Evolutionary conservation across 495 filamentous ascomycete species (phyloP).

Genomic region (Sordaria brevicollis): DNA sequence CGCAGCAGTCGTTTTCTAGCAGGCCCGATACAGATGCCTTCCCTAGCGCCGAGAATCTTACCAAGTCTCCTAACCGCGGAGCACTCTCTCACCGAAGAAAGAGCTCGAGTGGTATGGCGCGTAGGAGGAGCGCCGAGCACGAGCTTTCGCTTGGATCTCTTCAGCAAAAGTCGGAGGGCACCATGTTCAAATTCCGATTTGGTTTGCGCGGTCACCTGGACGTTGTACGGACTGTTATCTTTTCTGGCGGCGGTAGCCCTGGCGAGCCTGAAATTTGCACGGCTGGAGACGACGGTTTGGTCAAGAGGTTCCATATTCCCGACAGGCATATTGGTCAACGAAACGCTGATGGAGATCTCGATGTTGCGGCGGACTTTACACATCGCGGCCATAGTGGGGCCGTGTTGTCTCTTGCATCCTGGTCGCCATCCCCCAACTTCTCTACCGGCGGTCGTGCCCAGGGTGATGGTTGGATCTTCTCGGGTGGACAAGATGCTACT

Average conservation of each 20-base stretch:
- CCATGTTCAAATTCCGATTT: slow-evolving; percentile 84
- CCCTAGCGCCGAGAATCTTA: slow-evolving; percentile 67
- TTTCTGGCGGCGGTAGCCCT: slow-evolving; percentile 89
- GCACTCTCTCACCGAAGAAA: slow-evolving; percentile 68
- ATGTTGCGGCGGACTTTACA: slow-evolving; percentile 87
- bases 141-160: slow-evolving; percentile 39
- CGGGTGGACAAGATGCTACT: slow-evolving; percentile 87
- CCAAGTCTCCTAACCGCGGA: slow-evolving; percentile 70
- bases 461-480: slow-evolving; percentile 96
- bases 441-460: slow-evolving; percentile 74
- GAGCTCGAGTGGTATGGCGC: slow-evolving; percentile 54
- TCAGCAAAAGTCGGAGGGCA: slow-evolving; percentile 45
- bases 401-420: slow-evolving; percentile 81
- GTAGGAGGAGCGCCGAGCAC: slow-evolving; percentile 46
- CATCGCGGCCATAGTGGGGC: slow-evolving; percentile 85
- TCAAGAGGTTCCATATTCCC: slow-evolving; percentile 95
- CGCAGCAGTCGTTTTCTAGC: slow-evolving; percentile 33
- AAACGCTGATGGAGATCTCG: slow-evolving; percentile 53
- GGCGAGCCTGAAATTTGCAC: slow-evolving; percentile 96
- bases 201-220: slow-evolving; percentile 88
- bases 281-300: slow-evolving; percentile 84
- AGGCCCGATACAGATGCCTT: slow-evolving; percentile 78
- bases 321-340: slow-evolving; percentile 47
- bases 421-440: slow-evolving; percentile 73
- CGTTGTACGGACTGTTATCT: slow-evolving; percentile 85